Conservation (phyloP, 2,329 filamentous ascomycete genomes). For the Alternaria arborescens region DNA sequence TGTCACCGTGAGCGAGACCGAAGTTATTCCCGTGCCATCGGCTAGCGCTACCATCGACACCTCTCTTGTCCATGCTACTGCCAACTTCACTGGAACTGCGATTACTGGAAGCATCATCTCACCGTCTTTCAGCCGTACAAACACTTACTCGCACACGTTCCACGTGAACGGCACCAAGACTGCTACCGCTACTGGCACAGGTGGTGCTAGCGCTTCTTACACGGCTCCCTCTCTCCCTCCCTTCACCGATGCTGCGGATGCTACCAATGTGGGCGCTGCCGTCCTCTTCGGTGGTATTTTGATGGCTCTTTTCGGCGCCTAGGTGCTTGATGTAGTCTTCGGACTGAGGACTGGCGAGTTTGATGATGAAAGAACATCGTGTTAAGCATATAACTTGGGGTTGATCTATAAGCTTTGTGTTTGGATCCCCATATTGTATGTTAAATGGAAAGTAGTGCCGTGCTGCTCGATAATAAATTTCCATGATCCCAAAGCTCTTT, state of each 20-base stretch:
- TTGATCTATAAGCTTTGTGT: background rate
- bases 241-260: conserved; percentile 12
- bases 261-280: conserved; percentile 6
- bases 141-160: background rate
- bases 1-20: background rate
- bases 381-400: background rate
- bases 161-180: conserved; percentile 3
- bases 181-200: background rate
- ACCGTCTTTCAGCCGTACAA: background rate
- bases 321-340: background rate
- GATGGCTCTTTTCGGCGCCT: conserved; percentile 13
- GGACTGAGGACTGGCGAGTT: background rate
- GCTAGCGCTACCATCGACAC: background rate
- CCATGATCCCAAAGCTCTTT: conserved; percentile 6
- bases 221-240: background rate
- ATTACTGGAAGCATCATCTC: background rate
- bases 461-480: background rate
- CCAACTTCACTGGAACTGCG: conserved; percentile 1
- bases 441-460: background rate
- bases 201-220: conserved; percentile 3
- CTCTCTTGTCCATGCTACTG: background rate
- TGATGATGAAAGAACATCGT: background rate
- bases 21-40: background rate
- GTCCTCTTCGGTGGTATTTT: conserved; percentile 7
- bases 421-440: background rate